Conservation (phyloP, 345 rosid species). For the Eucalyptus guilfoylei region DNA sequence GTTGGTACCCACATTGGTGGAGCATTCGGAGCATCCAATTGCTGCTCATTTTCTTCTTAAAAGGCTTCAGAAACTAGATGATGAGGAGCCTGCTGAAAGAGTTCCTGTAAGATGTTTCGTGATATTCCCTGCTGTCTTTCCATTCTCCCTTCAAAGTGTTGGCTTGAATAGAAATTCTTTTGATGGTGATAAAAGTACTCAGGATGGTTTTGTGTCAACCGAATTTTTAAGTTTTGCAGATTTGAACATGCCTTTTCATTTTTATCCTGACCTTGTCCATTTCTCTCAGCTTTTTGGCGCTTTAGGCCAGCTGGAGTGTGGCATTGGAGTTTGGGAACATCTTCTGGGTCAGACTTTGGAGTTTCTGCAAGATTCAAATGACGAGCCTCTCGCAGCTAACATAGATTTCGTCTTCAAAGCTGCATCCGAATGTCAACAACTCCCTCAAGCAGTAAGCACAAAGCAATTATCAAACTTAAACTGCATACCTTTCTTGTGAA, state of each 20-base stretch:
- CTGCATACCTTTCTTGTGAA: not conserved
- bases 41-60: slow-evolving; percentile 90
- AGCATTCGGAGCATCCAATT: slow-evolving; percentile 85
- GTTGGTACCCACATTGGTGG: slow-evolving; percentile 96
- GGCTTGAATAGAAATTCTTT: not conserved
- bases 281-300: slow-evolving; percentile 74
- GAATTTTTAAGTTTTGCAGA: not conserved
- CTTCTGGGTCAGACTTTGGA: slow-evolving; percentile 61
- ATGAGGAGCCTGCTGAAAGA: slow-evolving; percentile 73
- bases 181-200: not conserved
- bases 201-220: not conserved
- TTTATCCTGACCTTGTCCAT: not conserved
- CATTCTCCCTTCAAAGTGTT: not conserved
- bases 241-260: not conserved
- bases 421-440: slow-evolving; percentile 82
- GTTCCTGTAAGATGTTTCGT: slow-evolving; percentile 53
- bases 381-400: slow-evolving; percentile 69
- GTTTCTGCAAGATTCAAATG: slow-evolving; percentile 59
- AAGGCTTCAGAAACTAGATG: slow-evolving; percentile 80
- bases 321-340: slow-evolving; percentile 76
- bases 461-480: not conserved
- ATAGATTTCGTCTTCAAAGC: slow-evolving; percentile 82
- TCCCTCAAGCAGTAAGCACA: slow-evolving; percentile 76
- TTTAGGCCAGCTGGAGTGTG: slow-evolving; percentile 82
- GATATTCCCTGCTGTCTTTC: not conserved